Base-by-base conservation (phyloP, 2,329 filamentous ascomycete species). In the Fusarium equiseti region DNA sequence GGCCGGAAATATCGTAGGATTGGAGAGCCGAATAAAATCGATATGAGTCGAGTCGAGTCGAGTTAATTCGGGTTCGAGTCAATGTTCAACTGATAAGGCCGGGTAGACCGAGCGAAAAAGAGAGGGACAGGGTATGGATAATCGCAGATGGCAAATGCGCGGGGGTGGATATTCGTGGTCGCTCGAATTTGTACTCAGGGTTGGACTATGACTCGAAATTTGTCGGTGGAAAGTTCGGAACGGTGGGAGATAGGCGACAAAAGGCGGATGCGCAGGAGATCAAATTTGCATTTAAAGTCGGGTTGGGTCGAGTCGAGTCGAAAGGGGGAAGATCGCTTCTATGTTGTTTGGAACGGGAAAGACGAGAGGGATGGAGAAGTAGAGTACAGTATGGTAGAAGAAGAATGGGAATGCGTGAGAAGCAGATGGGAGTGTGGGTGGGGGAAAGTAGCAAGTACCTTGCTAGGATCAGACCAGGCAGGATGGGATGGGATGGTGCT, bases 401-500 rank as follows among this genome's bases (percentile, higher is more conserved):
- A 68, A 68, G 68, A 70, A 70, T 70, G 67, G 67, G 67, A 70
- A 70, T 70, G 67, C 49, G 57, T 49, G 58, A 68, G 51, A 70
- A 68, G 54, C 49, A 49, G 67, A 71, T 71, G 60, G 50, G 61
- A 63, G 66, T 40, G 67, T 68, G 63, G 52, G 66, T 62, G 68
- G 64, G 67, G 62, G 62, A 45, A 49, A 52, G 64, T 56, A 52
- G 64, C 51, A 53, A 45, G 52, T 63, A 46, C 27, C 59, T 55
- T 46, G 22, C 50, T 24, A 63, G 63, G 46, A 54, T 31, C 57
- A 48, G 43, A 46, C 54, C 31, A 48, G 45, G 45, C 49, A 43
- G 67, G 32, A 50, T 58, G 53, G 53, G 50, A 42, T 53, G 35
- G 50, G 50, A 52, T 40, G 35, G 50, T 24, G 35, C 35, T 38